Conservation (phyloP, 805 yeast genomes). For the Ogataea ganodermae region DNA sequence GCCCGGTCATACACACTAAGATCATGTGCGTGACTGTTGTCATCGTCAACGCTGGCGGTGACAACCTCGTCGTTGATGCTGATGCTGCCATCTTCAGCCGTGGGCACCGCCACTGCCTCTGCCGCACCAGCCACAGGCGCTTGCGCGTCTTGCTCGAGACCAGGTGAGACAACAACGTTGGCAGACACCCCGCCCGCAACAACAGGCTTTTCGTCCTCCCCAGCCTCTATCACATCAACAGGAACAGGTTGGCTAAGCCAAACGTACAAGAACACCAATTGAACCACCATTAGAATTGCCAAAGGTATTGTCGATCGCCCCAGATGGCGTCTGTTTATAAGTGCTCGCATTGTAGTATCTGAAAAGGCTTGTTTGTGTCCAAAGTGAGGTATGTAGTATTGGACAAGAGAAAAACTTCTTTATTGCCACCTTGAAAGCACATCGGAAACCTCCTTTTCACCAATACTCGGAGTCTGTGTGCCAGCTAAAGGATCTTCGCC, state of each 20-base stretch:
- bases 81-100: background rate
- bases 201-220: background rate
- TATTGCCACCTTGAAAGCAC: background rate
- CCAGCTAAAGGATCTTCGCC: constrained; percentile 5
- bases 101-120: background rate
- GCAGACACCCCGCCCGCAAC: background rate
- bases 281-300: background rate
- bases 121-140: background rate
- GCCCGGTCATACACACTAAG: constrained; percentile 7
- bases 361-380: background rate
- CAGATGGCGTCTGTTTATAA: constrained; percentile 2
- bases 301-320: background rate
- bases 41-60: background rate
- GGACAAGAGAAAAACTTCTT: background rate
- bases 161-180: no score
- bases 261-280: background rate
- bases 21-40: background rate
- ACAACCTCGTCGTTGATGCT: background rate
- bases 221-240: background rate
- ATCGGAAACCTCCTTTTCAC: background rate
- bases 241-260: background rate
- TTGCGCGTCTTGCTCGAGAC: background rate
- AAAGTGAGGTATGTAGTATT: background rate
- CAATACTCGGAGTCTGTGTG: background rate
- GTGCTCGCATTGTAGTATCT: background rate